Base-by-base conservation (phyloP, 257 asterid genomes). In the Sherardia arvensis region DNA sequence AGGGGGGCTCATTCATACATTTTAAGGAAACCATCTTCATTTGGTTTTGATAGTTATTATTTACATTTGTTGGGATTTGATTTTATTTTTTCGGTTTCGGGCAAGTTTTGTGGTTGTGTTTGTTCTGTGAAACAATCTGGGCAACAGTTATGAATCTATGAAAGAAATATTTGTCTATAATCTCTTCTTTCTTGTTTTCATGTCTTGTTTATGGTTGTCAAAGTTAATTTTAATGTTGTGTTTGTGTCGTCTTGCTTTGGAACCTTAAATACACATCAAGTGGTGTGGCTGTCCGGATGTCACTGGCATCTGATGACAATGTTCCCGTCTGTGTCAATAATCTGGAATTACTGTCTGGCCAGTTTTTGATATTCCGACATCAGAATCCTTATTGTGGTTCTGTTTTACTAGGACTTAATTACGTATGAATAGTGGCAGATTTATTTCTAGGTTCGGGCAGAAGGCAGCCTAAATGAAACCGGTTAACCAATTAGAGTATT, bases 81-180 rank as follows among this genome's bases (percentile, higher is more conserved):
- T 25, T 69, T 65, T 62, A 82, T 79, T 70, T 49, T 47, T 48
- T 30, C 6, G 38, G 55, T 29, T 66, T 45, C 32, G 32, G 68
- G 65, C 53, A 71, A 64, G 71, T 73, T 79, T 69, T 64, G 66
- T 76, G 76, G 76, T 75, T 85, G 80, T 79, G 56, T 40, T 76
- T 73, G 53, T 71, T 69, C 43, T 73, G 74, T 58, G 77, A 63
- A 62, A 47, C 66, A 65, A 53, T 66, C 64, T 64, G 69, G 80
- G 71, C 7, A 74, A 75, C 73, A 73, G 53, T 62, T 75, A 38
- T 71, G 57, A 63, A 43, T 43, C 0, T 43, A 43, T 49, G 71
- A 59, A n/a, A 70, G 28, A 55, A 25, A 40, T 55, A 64, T 69
- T 62, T 79, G 70, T 67, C 65, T 51, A 68, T 73, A 61, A 69